phyloP scores from a whole-genome alignment of 2,329 filamentous ascomycete species.

The Pestalotiopsis sp. region DNA sequence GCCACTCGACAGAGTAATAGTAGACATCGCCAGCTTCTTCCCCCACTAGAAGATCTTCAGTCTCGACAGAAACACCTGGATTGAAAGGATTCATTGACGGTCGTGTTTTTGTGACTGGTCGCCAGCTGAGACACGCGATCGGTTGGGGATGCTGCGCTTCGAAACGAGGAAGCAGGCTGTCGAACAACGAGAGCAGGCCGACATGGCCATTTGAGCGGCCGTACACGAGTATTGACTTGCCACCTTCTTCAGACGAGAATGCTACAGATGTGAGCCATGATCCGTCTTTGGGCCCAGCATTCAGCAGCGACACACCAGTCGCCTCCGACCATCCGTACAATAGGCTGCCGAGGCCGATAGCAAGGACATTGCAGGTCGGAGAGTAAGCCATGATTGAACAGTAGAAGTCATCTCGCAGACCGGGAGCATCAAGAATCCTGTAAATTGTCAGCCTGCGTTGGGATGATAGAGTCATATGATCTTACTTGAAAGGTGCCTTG shows the following conservation, averaged over 20 bases:
- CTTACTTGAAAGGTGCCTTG: conserved; percentile 76
- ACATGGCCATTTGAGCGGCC: conserved; percentile 79
- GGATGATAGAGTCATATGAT: not conserved
- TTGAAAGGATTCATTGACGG: conserved; percentile 53
- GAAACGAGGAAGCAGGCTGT: conserved; percentile 70
- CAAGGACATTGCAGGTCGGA: conserved; percentile 71
- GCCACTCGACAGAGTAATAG: conserved; percentile 91
- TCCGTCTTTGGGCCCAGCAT: conserved; percentile 47
- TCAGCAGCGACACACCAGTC: conserved; percentile 63
- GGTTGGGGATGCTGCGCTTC: conserved; percentile 72
- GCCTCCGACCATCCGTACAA: conserved; percentile 90
- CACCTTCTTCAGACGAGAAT: conserved; percentile 81
- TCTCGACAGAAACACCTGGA: conserved; percentile 56
- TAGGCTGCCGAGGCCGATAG: conserved; percentile 77
- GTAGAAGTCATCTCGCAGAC: conserved; percentile 93
- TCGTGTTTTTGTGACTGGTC: conserved; percentile 61
- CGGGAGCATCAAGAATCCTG: conserved; percentile 84
- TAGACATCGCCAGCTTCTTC: conserved; percentile 83
- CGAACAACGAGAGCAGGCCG: conserved; percentile 76
- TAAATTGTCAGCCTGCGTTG: conserved; percentile 30
- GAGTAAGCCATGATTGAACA: conserved; percentile 91
- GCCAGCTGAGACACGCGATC: conserved; percentile 82
- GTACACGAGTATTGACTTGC: conserved; percentile 80
- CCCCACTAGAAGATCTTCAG: conserved; percentile 85
- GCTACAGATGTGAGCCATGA: conserved; percentile 79